Base-by-base conservation (phyloP, 768 basidiomycete species). In the Amanita rimosa region DNA sequence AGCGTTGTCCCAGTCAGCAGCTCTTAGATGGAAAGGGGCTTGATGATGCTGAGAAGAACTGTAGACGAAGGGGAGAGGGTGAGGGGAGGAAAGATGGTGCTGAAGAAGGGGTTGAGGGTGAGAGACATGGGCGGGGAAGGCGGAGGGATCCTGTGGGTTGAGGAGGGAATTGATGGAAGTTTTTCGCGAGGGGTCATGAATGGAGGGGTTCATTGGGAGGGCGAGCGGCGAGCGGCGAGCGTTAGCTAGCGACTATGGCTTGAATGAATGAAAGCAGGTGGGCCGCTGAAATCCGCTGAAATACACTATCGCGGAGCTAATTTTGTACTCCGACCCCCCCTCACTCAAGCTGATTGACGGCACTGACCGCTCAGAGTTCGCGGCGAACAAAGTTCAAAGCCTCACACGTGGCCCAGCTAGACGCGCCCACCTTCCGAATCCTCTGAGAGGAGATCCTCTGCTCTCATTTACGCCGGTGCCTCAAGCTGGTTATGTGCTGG, bases 1-100 rank as follows among this genome's bases (percentile, higher is more conserved):
- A 54, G 59, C 24, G 1, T 53, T 54, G 17, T 58, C 61, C 80
- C 82, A 83, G 56, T 63, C 78, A 4, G 82, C 82, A 9, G 79
- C 75, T 35, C 78, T 72, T n/a, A 83, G 73, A 57, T 75, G 70
- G 55, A 71, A 83, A 19, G 71, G 60, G 9, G 66, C 48, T 9
- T 49, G 54, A 29, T 64, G 50, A 4, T 61, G 69, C 2, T 44
- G 35, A 8, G 22, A 22, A 27, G 50, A 45, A 5, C 6, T 19
- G 24, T 40, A 38, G 13, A n/a, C 5, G 6, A 17, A 21, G 13
- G 49, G 35, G 13, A 14, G 16, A 3, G 5, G 11, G 22, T 21
- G 31, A 16, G 45, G 29, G 3, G 40, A 10, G 55, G 40, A 10
- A 56, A 57, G 44, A 37, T 41, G 37, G 33, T 52, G 37, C 59